Evolutionary conservation across 148 eudicot genomes (phyloP).

Genomic region (Vaccinium corymbosum): DNA sequence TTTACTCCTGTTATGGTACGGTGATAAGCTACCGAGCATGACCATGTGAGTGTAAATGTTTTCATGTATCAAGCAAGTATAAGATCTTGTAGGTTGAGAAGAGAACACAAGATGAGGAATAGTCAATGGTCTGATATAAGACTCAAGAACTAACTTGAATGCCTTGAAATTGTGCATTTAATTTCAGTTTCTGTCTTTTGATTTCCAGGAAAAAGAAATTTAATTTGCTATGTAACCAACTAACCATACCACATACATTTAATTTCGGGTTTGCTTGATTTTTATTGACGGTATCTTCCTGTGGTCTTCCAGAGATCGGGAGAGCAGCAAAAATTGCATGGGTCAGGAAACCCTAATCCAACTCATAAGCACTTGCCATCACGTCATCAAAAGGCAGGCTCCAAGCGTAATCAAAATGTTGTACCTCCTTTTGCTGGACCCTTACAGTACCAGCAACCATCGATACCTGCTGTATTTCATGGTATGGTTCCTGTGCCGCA

Average conservation of each 20-base stretch:
- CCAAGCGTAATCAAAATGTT: slow-evolving; percentile 53
- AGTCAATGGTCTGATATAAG: background rate
- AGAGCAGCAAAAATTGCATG: slow-evolving; percentile 49
- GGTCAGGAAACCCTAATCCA: slow-evolving; percentile 36
- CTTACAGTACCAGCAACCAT: slow-evolving; percentile 54
- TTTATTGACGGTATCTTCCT: background rate
- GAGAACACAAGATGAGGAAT: background rate
- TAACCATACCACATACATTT: too few species aligned
- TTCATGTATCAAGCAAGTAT: background rate
- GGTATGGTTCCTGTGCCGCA: slow-evolving; percentile 48
- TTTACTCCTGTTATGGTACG: background rate
- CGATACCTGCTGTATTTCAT: slow-evolving; percentile 44
- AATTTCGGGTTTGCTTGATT: background rate
- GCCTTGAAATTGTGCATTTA: background rate
- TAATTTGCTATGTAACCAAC: background rate
- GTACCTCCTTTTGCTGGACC: slow-evolving; percentile 58
- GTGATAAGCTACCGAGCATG: background rate
- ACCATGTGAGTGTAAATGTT: background rate
- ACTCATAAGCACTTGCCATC: slow-evolving; percentile 45
- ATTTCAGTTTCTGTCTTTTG: background rate
- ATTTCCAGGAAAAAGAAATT: too few species aligned
- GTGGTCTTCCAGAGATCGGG: slow-evolving; percentile 34
- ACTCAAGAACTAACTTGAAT: background rate
- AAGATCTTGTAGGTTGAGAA: slow-evolving; percentile 1
- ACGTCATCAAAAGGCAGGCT: slow-evolving; percentile 55